Evolutionary conservation across 192 early-diverging fungal species (phyloP), one percentile per base, ranked within the genome.

Genomic region (Mortierella antarctica): DNA sequence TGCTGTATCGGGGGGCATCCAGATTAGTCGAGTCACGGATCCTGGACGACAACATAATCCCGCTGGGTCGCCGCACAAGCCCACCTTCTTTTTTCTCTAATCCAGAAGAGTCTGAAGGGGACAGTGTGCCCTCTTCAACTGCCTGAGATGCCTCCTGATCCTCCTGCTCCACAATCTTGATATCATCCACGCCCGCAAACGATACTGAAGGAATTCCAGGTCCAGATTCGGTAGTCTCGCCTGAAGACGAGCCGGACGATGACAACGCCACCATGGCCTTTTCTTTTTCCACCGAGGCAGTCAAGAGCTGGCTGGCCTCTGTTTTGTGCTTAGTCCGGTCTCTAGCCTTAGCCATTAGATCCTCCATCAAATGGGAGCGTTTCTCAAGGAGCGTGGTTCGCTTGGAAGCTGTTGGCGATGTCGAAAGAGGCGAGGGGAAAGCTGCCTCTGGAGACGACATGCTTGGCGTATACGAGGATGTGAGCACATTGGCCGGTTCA

Each of bases 11-110:
- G 1, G 77, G 77, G 14, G 77, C 77, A 47, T 80, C 77, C 51
- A 80, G n/a, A 45, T 80, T 80, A 18, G 77, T 80, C 10, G 77
- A 80, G 23, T 80, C 77, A 1, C 77, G 77, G 60, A 80, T 80
- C 54, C 77, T 62, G 9, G 77, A 80, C 4, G 77, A 80, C 5
- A 80, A 31, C 69, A 80, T 67, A 31, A 80, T 52, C 4, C 77
- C 65, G 14, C 77, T 80, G 10, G 77, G 46, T n/a, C 77, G 56
- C 20, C 77, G 55, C 23, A 64, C 69, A 31, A 72, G 58, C 1
- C 57, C 62, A 11, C 52, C 52, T 15, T 65, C 64, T 47, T 56
- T 71, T 51, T 52, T 72, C 18, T 62, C 73, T 5, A 17, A 9
- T 5, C 57, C 17, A 12, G 39, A 7, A 58, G 23, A 10, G 41